phyloP scores from a whole-genome alignment of 2,329 filamentous ascomycete genomes.

The Fusarium sulawesiense region DNA sequence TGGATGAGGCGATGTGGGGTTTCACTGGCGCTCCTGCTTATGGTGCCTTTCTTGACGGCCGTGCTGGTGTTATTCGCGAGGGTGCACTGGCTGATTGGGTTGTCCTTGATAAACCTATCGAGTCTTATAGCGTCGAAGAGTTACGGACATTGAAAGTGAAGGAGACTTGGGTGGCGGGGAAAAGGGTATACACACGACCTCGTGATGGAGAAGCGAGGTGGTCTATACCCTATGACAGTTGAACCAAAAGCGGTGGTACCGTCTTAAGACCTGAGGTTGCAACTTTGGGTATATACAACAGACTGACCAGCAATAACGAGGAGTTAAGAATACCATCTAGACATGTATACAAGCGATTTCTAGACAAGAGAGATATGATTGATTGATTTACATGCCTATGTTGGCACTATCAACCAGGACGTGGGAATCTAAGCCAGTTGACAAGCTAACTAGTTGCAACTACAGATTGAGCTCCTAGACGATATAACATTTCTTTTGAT shows the following conservation, averaged over 20 bases:
- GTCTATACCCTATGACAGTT: neutral
- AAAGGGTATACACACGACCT: conserved; percentile 55
- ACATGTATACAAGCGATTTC: neutral
- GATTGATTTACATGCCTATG: neutral
- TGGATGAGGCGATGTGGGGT: conserved; percentile 70
- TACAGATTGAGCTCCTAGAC: neutral
- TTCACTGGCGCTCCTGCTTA: conserved; percentile 71
- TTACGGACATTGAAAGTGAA: conserved; percentile 66
- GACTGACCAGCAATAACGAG: neutral
- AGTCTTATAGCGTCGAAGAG: conserved; percentile 61
- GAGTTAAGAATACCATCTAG: neutral
- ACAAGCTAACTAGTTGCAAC: neutral
- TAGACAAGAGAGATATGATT: conserved; percentile 6
- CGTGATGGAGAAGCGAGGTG: neutral
- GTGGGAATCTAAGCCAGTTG: neutral
- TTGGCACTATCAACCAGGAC: neutral
- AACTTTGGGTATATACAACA: neutral
- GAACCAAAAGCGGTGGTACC: neutral
- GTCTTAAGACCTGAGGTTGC: neutral
- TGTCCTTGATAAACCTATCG: conserved; percentile 70
- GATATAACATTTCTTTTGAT: conserved; percentile 7
- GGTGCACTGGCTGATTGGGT: conserved; percentile 77
- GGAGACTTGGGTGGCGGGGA: conserved; percentile 77
- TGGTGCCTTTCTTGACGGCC: conserved; percentile 68
- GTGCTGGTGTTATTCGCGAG: conserved; percentile 68